A percentile compares a stretch with the other conserved stretches of the same genome.
phyloP scores from a whole-genome alignment of 2,329 filamentous ascomycete species.

The Cladosporium sp. region DNA sequence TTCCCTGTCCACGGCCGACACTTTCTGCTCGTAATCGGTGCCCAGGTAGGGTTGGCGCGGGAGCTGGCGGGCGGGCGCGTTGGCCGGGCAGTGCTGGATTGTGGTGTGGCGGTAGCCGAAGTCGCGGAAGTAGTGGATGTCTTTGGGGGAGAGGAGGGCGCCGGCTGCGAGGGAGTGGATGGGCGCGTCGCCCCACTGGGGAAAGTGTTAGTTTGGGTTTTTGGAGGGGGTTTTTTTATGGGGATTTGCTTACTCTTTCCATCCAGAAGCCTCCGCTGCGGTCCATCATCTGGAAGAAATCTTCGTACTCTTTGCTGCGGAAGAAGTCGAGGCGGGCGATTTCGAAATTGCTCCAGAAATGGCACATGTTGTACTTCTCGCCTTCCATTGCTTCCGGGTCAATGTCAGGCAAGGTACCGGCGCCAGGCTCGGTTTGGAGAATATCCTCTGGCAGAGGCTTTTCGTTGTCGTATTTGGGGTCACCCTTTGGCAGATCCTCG shows the following conservation, averaged over 20 bases:
- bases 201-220: conserved; percentile 34
- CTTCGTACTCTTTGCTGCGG: conserved; percentile 93
- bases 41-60: conserved; percentile 68
- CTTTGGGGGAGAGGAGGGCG: conserved; percentile 69
- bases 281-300: conserved; percentile 99
- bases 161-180: conserved; percentile 97
- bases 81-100: conserved; percentile 96
- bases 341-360: conserved; percentile 99
- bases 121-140: conserved; percentile 98
- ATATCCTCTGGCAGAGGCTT: conserved; percentile 75
- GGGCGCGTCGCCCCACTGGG: conserved; percentile 93
- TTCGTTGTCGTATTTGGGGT: conserved; percentile 59
- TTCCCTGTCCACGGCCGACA: conserved; percentile 47
- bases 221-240: not conserved
- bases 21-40: conserved; percentile 52
- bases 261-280: conserved; percentile 98
- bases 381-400: conserved; percentile 94
- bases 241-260: conserved; percentile 67
- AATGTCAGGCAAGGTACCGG: conserved; percentile 68
- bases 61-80: conserved; percentile 83
- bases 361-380: conserved; percentile 99
- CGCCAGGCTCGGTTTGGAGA: conserved; percentile 66
- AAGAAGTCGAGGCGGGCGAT: conserved; percentile 95
- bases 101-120: conserved; percentile 98
- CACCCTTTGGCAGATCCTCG: conserved; percentile 42